Base-by-base conservation (phyloP, 768 basidiomycete genomes). In the Amanita pseudoporphyria region DNA sequence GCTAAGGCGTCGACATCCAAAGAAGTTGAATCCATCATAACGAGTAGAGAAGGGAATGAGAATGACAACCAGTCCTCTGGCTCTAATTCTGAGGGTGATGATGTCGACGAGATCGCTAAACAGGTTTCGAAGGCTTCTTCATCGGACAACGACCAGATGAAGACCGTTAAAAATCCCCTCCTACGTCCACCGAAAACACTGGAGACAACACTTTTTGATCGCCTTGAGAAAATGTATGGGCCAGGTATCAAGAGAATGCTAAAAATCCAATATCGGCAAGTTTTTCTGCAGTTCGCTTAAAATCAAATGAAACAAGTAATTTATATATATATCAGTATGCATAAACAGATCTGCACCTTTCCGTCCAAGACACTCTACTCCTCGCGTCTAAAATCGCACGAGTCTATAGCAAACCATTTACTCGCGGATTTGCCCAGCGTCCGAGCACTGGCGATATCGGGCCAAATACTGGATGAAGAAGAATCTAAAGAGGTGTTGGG, bases 201-300 rank as follows among this genome's bases (percentile, higher is more conserved):
- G 28, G 89, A 93, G 59, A 83, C 78, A 1, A 98, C 96, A 0
- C 70, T 99, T 26, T 99, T 99, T 56, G 91, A 94, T 55, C 79
- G 96, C 18, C 71, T 99, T 9, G 89, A 97, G 63, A 74, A 71
- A 38, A 87, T 96, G 78, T 94, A 93, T 55, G 93, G 94, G 0
- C 65, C 76, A 0, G 66, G 72, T 3, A 82, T 96, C 63, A 95
- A 96, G 60, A 74, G 84, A 14, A 82, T 97, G 81, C 76, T 99
- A 32, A 78, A 82, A 18, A 72, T 92, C 3, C 96, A 98, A 65
- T 99, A 99, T 63, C 78, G 85, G 86, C 84, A 35, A 19, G 75
- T 60, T 19, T 32, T 16, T 9, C 37, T 30, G 21, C 21, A 19
- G 21, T 9, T n/a, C 32, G 16, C 6, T n/a, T 6, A 18, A 22